phyloP scores from a whole-genome alignment of 106 monocot genomes.

The Platanthera zijinensis region DNA sequence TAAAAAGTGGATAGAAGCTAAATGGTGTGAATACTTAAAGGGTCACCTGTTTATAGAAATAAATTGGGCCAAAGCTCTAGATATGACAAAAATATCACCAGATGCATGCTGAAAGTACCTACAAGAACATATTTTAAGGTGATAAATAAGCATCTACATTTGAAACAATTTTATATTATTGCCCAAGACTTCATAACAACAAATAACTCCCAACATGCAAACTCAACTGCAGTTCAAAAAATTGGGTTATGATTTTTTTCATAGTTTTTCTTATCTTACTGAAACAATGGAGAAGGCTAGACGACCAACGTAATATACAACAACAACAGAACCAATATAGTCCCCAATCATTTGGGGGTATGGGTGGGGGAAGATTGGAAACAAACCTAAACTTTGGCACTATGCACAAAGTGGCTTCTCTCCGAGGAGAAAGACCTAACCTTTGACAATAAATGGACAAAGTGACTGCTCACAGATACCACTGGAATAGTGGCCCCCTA shows the following conservation, averaged over 20 bases:
- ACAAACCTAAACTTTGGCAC: too few relatives aligned
- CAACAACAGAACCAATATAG: too few relatives aligned
- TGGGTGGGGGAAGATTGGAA: too few relatives aligned
- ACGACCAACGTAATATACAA: too few relatives aligned
- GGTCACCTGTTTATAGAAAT: conserved; percentile 12
- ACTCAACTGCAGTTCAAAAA: neutral
- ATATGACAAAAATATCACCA: conserved; percentile 12
- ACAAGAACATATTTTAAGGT: neutral
- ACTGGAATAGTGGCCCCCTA: too few relatives aligned
- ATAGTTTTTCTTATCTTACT: neutral
- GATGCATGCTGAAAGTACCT: conserved; percentile 13
- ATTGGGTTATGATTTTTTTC: neutral
- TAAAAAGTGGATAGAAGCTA: neutral
- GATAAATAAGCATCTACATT: neutral
- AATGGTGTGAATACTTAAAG: neutral
- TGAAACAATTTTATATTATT: neutral
- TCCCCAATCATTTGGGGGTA: too few relatives aligned
- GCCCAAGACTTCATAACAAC: too few relatives aligned
- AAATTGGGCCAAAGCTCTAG: conserved; percentile 14
- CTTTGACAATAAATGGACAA: too few relatives aligned
- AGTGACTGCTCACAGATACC: too few relatives aligned
- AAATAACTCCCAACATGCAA: too few relatives aligned
- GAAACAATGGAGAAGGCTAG: neutral
- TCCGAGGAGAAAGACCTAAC: too few relatives aligned
- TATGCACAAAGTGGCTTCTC: too few relatives aligned